Evolutionary conservation across 2,329 filamentous ascomycete genomes (phyloP).

Genomic region (Hypoxylon sp.): DNA sequence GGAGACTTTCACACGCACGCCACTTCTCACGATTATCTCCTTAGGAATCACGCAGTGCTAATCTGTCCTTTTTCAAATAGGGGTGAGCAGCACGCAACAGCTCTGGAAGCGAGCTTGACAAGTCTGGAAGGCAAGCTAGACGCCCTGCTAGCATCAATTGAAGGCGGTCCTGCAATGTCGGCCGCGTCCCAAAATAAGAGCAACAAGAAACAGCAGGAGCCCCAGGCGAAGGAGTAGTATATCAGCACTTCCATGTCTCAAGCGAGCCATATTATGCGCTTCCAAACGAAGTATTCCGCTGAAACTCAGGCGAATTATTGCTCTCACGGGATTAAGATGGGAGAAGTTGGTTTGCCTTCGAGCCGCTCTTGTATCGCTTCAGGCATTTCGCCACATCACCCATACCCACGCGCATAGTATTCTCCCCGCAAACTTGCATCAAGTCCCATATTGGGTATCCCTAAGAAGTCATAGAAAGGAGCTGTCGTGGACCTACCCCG

Average conservation of each 20-base stretch:
- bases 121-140: constrained; percentile 51
- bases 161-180: constrained; percentile 26
- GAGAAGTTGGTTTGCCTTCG: not conserved
- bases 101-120: constrained; percentile 50
- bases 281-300: constrained; percentile 8
- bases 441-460: constrained; percentile 19
- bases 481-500: constrained; percentile 22
- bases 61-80: constrained; percentile 38
- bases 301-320: constrained; percentile 7
- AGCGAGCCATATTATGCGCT: constrained; percentile 17
- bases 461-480: constrained; percentile 9
- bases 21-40: constrained; percentile 7
- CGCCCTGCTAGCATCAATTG: constrained; percentile 49
- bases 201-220: constrained; percentile 14
- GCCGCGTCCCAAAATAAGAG: constrained; percentile 6
- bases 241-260: constrained; percentile 6
- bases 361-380: not conserved
- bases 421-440: constrained; percentile 3
- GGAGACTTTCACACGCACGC: constrained; percentile 15
- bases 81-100: constrained; percentile 51
- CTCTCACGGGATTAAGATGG: not conserved
- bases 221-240: constrained; percentile 26
- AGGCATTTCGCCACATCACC: constrained; percentile 20
- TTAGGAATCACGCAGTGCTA: constrained; percentile 28
- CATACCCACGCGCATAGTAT: not conserved